Conservation (phyloP, 2,329 filamentous ascomycete genomes). For the Colletotrichum tropicale region DNA sequence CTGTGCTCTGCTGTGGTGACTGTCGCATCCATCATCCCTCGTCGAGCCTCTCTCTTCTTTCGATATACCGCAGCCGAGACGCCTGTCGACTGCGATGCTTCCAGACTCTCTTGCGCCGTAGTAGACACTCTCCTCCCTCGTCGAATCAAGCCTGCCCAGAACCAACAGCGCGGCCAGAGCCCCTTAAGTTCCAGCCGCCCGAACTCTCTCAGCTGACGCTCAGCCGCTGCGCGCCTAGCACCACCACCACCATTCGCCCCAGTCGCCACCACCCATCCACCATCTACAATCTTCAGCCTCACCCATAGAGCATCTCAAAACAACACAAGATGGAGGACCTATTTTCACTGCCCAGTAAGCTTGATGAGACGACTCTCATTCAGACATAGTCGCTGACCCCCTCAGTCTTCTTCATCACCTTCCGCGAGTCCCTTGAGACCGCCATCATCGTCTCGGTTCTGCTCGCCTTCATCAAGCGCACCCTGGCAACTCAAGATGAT, state of each 20-base stretch:
- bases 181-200: neutral
- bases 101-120: neutral
- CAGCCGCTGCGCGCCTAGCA: neutral
- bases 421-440: constrained; percentile 70
- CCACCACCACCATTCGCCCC: neutral
- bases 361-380: neutral
- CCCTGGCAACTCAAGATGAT: constrained; percentile 60
- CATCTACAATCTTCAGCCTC: neutral
- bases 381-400: neutral
- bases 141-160: neutral
- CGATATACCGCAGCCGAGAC: neutral
- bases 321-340: constrained; percentile 18
- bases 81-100: neutral
- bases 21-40: neutral
- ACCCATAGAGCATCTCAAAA: neutral
- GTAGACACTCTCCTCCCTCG: neutral
- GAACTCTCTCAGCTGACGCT: neutral
- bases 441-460: constrained; percentile 71
- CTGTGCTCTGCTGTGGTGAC: neutral
- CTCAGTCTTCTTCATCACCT: constrained; percentile 71
- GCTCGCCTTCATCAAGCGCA: constrained; percentile 70
- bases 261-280: neutral
- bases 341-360: constrained; percentile 21
- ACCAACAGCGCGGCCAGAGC: neutral
- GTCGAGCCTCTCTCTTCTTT: neutral